Conservation (phyloP, 345 rosid genomes). For the Hypericum androsaemum region DNA sequence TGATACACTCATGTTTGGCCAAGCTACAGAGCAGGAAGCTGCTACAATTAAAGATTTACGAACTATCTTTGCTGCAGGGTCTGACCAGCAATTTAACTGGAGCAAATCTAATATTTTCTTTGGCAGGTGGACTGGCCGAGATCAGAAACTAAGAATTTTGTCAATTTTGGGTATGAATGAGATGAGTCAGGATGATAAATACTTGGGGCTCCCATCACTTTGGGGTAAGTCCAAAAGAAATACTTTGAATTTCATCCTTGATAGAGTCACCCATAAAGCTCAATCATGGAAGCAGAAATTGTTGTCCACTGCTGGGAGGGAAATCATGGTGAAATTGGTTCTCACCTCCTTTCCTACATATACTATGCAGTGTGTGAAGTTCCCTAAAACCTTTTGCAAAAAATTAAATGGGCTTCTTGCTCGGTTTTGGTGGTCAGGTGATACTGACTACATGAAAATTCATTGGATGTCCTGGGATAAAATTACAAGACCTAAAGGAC, state of each 20-base stretch:
- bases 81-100: no score
- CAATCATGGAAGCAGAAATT: neutral
- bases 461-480: no score
- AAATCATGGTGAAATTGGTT: neutral
- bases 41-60: no score
- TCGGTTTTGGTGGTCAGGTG: neutral
- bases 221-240: neutral
- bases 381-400: neutral
- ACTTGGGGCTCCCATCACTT: neutral
- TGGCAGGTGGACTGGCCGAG: no score
- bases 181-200: no score
- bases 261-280: neutral
- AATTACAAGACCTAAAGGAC: no score
- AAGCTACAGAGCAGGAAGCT: no score
- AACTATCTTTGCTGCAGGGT: no score
- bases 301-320: neutral
- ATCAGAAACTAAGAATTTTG: no score
- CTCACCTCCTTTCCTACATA: neutral
- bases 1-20: no score
- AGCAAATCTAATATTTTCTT: no score
- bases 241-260: neutral
- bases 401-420: neutral
- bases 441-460: neutral
- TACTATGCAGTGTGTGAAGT: neutral
- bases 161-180: no score